Base-by-base conservation (phyloP, 306 rosid species). In the Lathyrus aphaca region DNA sequence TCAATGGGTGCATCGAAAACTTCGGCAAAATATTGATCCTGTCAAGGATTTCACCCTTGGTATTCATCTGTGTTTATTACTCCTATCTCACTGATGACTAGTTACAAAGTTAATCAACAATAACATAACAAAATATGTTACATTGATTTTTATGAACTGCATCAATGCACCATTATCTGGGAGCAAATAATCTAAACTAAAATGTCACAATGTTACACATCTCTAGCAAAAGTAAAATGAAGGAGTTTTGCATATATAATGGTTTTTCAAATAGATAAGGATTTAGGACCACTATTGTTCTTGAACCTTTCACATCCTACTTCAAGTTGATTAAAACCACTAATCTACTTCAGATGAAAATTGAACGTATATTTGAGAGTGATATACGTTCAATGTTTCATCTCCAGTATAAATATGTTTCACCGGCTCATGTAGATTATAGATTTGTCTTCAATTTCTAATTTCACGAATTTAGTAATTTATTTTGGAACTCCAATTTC, bases 1-100 rank as follows among this genome's bases (percentile, higher is more conserved):
- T 57, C 92, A 85, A 30, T 94, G 97, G 98, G 82, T 86, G 86
- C 94, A 85, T 81, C 86, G 84, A 66, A 91, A 83, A 75, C 82
- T 91, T 87, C 79, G 77, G 90, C 89, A 84, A 49, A 75, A 70
- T 82, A 76, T 53, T 10, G 88, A 88, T 61, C 84, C 88, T 30
- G 43, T 80, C 89, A 90, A 90, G 88, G 87, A 84, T 75, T 81
- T 80, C 77, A 72, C 79, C 18, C 77, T 82, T 64, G 93, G 98
- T 92, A 92, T 71, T 76, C 72, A 76, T 64, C 85, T 67, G 63
- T 30, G 32, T 69, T 76, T 39, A 16, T 32, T 54, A 12, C 70
- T 39, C 73, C 62, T 74, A 44, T 70, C 43, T 30, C 54, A 60
- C 35, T 70, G 30, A 44, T 37, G 35, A 39, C 50, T 0, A 16